Percentiles rank a stretch among this genome's conserved stretches.
Conservation (phyloP, 768 basidiomycete species). For the Lyophyllum semitale region DNA sequence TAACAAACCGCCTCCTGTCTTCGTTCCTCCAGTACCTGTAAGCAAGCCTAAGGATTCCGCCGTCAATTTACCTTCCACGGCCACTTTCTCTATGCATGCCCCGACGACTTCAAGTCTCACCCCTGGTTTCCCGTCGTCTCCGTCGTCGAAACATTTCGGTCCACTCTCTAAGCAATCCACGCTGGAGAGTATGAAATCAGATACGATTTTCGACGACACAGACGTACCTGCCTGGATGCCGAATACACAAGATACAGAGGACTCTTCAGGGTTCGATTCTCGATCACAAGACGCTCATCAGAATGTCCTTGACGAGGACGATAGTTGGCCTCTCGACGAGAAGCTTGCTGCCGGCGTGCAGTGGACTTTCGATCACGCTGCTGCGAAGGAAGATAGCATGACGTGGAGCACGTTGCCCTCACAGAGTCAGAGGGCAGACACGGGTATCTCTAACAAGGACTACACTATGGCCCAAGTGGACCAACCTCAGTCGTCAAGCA, state of each 20-base stretch:
- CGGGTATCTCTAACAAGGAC: slow-evolving; percentile 25
- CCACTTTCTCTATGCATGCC: slow-evolving; percentile 43
- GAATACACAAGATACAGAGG: slow-evolving; percentile 61
- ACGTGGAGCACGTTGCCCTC: slow-evolving; percentile 77
- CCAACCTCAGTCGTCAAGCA: slow-evolving; percentile 2
- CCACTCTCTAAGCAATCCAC: slow-evolving; percentile 55
- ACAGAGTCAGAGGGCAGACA: slow-evolving; percentile 52
- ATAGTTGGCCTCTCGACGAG: slow-evolving; percentile 78
- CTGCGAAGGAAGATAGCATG: slow-evolving; percentile 64
- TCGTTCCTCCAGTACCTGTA: slow-evolving; percentile 43
- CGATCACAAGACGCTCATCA: slow-evolving; percentile 34
- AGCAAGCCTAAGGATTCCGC: slow-evolving; percentile 28
- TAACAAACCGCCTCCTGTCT: slow-evolving; percentile 56
- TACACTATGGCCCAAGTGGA: neutral
- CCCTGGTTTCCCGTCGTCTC: slow-evolving; percentile 29
- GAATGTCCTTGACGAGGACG: slow-evolving; percentile 54
- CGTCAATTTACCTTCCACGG: slow-evolving; percentile 34
- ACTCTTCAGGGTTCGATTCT: slow-evolving; percentile 36
- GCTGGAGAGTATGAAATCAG: slow-evolving; percentile 52
- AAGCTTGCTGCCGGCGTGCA: slow-evolving; percentile 54
- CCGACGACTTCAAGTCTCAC: slow-evolving; percentile 48
- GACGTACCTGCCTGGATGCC: slow-evolving; percentile 56
- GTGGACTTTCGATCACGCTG: slow-evolving; percentile 61
- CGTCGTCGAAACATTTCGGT: slow-evolving; percentile 26
- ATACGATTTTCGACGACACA: slow-evolving; percentile 50